Percentiles rank a stretch among this genome's conserved stretches.
phyloP scores from a whole-genome alignment of 371 early-diverging fungal species.

The Sporodiniella umbellata region DNA sequence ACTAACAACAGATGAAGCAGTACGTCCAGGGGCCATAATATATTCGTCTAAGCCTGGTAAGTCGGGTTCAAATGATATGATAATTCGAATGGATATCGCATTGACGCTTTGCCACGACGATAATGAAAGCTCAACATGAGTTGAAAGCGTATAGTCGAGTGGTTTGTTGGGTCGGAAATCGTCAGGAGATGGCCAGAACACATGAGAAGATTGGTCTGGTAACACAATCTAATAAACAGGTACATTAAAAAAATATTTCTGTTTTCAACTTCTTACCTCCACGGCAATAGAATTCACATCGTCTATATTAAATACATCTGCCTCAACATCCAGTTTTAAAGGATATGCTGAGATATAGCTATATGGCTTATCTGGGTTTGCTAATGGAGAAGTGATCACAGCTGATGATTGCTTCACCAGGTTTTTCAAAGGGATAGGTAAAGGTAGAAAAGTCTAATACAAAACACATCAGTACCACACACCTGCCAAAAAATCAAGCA shows the following conservation, averaged over 20 bases:
- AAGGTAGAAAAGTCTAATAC: conserved; percentile 31
- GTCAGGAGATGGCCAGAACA: conserved; percentile 39
- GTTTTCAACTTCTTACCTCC: conserved; percentile 33
- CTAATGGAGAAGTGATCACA: conserved; percentile 28
- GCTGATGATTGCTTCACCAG: conserved; percentile 37
- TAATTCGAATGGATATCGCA: conserved; percentile 27
- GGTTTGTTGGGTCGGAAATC: conserved; percentile 38
- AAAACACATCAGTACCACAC: conserved; percentile 1
- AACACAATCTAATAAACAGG: conserved; percentile 22
- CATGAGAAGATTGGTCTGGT: conserved; percentile 31
- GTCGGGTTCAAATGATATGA: conserved; percentile 47
- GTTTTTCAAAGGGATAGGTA: conserved; percentile 30
- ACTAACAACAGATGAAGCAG: conserved; percentile 20
- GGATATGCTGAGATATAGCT: conserved; percentile 30
- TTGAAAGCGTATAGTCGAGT: conserved; percentile 30
- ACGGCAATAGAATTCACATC: conserved; percentile 37
- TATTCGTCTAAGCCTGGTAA: conserved; percentile 41
- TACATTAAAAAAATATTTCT: too few relatives aligned
- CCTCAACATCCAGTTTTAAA: conserved; percentile 33
- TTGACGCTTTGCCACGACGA: conserved; percentile 38
- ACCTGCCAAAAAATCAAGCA: background rate
- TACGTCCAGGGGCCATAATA: conserved; percentile 25
- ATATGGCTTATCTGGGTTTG: conserved; percentile 41
- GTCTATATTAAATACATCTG: conserved; percentile 29
- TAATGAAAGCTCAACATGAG: conserved; percentile 27